Conservation (phyloP, 2,329 filamentous ascomycete genomes). For the Cladophialophora chaetospira region DNA sequence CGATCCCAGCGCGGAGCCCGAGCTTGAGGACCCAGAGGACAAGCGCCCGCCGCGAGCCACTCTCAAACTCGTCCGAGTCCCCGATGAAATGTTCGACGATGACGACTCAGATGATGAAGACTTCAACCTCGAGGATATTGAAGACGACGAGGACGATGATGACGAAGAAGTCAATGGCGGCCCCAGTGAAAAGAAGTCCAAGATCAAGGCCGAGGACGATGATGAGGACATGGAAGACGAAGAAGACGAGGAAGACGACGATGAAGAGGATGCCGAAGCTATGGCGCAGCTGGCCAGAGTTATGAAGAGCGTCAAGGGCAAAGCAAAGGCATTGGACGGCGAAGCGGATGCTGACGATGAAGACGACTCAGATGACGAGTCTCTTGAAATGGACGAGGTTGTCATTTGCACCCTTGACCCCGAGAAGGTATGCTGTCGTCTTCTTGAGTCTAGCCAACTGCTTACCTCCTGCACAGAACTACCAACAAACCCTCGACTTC, state of each 20-base stretch:
- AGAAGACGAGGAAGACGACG: constrained; percentile 72
- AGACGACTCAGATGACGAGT: constrained; percentile 54
- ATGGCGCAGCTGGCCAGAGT: constrained; percentile 56
- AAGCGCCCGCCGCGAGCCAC: constrained; percentile 65
- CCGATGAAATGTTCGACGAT: constrained; percentile 57
- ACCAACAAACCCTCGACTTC: constrained; percentile 93
- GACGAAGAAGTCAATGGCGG: constrained; percentile 57
- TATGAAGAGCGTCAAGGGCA: constrained; percentile 55
- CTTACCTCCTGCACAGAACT: constrained; percentile 62
- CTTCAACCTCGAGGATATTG: constrained; percentile 41
- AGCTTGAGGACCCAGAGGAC: constrained; percentile 65
- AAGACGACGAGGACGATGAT: constrained; percentile 55
- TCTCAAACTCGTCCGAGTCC: constrained; percentile 83
- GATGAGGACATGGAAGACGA: constrained; percentile 72
- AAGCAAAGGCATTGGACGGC: constrained; percentile 70
- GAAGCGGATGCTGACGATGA: constrained; percentile 58
- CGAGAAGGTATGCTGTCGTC: constrained; percentile 65
- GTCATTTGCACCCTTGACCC: constrained; percentile 96
- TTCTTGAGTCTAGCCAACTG: neutral
- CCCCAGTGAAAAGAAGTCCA: constrained; percentile 89
- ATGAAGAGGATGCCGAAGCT: constrained; percentile 53
- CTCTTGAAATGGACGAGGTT: constrained; percentile 68
- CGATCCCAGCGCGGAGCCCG: constrained; percentile 77
- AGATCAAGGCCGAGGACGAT: constrained; percentile 73
- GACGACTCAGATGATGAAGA: constrained; percentile 50